Conservation (phyloP, 148 eudicot species). For the Oxyria digyna region DNA sequence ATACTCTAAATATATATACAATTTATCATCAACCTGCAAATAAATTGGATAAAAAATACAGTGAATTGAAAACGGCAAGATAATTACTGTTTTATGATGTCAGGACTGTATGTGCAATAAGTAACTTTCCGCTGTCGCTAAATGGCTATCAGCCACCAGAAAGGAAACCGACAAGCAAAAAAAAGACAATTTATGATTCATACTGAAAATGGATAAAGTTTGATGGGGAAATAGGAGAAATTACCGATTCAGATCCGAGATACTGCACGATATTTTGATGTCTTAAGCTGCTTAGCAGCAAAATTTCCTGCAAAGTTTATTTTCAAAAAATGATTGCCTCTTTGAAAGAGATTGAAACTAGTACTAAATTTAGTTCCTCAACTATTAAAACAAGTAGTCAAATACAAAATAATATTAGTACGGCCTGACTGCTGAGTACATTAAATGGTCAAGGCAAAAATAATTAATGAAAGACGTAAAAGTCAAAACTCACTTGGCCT, state of each 20-base stretch:
- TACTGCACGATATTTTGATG: slow-evolving; percentile 58
- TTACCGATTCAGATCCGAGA: slow-evolving; percentile 39
- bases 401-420: background rate
- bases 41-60: background rate
- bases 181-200: background rate
- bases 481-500: slow-evolving; percentile 33
- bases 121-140: background rate
- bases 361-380: background rate
- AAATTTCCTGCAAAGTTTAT: slow-evolving; percentile 30
- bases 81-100: background rate
- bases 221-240: background rate
- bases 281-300: slow-evolving; percentile 34
- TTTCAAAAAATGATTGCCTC: background rate
- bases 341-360: slow-evolving; percentile 1
- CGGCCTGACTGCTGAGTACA: background rate
- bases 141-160: background rate
- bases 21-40: slow-evolving; percentile 38
- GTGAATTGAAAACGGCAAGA: background rate
- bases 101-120: background rate
- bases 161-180: background rate
- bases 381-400: background rate
- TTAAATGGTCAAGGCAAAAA: background rate
- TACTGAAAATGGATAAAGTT: background rate
- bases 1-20: slow-evolving; percentile 51
- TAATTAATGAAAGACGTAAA: background rate